These are phyloP conservation scores for Phytopythium aichiense DNA, from an alignment of 352 stramenopile genomes.

Conservation along the genomic window DNA sequence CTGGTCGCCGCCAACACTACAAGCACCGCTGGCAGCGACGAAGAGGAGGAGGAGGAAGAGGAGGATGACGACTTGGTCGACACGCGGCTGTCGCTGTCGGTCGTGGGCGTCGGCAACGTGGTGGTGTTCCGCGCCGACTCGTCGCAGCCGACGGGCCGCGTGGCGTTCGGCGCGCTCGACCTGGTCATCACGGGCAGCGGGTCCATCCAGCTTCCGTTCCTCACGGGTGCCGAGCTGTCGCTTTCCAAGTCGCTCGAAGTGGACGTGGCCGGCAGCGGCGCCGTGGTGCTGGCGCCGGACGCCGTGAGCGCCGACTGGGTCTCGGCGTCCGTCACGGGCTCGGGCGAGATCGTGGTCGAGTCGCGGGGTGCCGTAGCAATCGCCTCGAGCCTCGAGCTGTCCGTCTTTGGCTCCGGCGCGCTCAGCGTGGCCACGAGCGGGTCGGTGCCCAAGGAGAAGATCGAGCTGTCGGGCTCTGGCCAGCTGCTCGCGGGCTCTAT, in stretches of 20 bases:
- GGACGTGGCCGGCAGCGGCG: conserved; percentile 35
- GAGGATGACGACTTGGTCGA: conserved; percentile 17
- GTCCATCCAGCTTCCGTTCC: conserved; percentile 25
- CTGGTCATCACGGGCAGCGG: conserved; percentile 33
- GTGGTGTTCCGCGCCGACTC: conserved; percentile 23
- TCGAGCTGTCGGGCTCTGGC: conserved; percentile 46
- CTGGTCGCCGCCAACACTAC: background rate
- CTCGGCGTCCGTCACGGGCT: conserved; percentile 26
- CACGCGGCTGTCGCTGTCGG: conserved; percentile 39
- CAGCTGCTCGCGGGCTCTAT: conserved; percentile 45
- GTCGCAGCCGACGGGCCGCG: conserved; percentile 9
- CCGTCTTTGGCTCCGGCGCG: conserved; percentile 46
- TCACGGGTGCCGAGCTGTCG: conserved; percentile 11
- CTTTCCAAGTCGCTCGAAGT: conserved; percentile 26
- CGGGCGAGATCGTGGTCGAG: conserved; percentile 30
- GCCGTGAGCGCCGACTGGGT: conserved; percentile 19
- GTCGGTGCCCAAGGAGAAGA: conserved; percentile 33
- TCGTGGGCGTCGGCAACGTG: conserved; percentile 32
- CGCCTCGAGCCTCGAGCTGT: conserved; percentile 4
- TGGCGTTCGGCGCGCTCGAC: conserved; percentile 24
- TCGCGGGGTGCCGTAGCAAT: conserved; percentile 23
- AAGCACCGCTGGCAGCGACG: background rate
- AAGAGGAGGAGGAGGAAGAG: background rate
- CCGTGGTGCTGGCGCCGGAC: conserved; percentile 27
- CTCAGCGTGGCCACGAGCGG: conserved; percentile 39